phyloP scores from a whole-genome alignment of 305 asterid species.

The Ilex paraguariensis region DNA sequence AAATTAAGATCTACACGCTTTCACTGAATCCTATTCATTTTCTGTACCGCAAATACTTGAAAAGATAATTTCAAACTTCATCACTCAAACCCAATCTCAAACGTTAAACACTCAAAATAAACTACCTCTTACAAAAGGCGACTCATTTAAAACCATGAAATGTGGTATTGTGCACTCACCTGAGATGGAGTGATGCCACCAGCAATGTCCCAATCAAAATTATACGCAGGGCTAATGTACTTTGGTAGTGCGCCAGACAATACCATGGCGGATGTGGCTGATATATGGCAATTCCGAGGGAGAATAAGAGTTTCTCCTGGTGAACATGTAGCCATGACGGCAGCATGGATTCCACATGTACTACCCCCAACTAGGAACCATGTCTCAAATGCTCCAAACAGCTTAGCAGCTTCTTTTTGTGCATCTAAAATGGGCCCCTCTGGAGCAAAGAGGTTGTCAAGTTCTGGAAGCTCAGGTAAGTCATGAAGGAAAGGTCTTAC shows the following conservation, averaged over 20 bases:
- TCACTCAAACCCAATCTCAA: no score
- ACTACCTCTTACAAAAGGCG: no score
- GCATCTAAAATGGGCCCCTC: slow-evolving; percentile 54
- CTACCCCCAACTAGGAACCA: slow-evolving; percentile 69
- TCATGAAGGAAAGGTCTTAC: slow-evolving; percentile 37
- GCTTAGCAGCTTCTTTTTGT: slow-evolving; percentile 37
- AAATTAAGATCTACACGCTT: background rate
- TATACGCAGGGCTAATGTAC: slow-evolving; percentile 36
- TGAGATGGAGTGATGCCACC: slow-evolving; percentile 46
- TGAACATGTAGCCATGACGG: slow-evolving; percentile 50
- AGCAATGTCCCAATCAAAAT: slow-evolving; percentile 42
- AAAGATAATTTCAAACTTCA: no score
- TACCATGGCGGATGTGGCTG: slow-evolving; percentile 40
- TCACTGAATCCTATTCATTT: no score
- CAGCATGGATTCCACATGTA: slow-evolving; percentile 51
- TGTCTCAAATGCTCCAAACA: slow-evolving; percentile 56
- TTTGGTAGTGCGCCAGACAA: slow-evolving; percentile 42
- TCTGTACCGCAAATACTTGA: no score
- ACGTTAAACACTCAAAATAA: no score
- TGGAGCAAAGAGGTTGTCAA: slow-evolving; percentile 39
- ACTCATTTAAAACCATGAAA: background rate
- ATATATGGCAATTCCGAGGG: slow-evolving; percentile 47
- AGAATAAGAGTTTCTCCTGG: slow-evolving; percentile 46
- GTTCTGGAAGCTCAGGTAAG: slow-evolving; percentile 50
- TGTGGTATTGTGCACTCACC: slow-evolving; percentile 24